Evolutionary conservation across 169 alveolate genomes (phyloP).

Genomic region (Cryptosporidium ubiquitum): DNA sequence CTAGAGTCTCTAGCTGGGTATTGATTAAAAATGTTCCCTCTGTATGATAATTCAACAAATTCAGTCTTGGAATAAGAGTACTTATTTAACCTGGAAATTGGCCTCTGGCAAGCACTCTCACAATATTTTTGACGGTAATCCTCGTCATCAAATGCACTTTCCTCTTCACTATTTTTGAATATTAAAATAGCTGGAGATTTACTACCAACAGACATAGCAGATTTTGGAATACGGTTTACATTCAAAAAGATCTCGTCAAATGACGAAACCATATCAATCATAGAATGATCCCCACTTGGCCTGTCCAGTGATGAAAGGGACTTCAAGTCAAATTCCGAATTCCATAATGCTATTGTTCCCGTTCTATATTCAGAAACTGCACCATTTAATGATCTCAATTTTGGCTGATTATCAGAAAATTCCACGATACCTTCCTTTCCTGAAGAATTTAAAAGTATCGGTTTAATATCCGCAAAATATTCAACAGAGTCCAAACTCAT

Average conservation of each 20-base stretch:
- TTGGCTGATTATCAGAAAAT: slow-evolving; percentile 32
- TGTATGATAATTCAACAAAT: slow-evolving; percentile 48
- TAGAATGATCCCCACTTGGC: slow-evolving; percentile 11
- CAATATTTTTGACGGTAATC: slow-evolving; percentile 38
- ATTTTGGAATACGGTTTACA: slow-evolving; percentile 28
- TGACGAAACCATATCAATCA: background rate
- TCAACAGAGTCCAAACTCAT: slow-evolving; percentile 38
- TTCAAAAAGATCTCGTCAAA: slow-evolving; percentile 45
- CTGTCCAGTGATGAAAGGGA: slow-evolving; percentile 5
- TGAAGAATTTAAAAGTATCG: background rate
- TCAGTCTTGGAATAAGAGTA: slow-evolving; percentile 53
- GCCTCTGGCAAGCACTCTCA: slow-evolving; percentile 46
- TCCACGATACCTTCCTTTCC: slow-evolving; percentile 37
- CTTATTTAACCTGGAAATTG: slow-evolving; percentile 15
- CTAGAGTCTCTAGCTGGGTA: slow-evolving; percentile 48
- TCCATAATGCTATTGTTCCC: slow-evolving; percentile 66
- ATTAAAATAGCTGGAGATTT: slow-evolving; percentile 26
- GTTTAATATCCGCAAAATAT: slow-evolving; percentile 28
- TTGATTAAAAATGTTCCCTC: slow-evolving; percentile 37
- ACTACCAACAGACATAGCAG: background rate
- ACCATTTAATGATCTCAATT: slow-evolving; percentile 1
- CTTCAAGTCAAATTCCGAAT: slow-evolving; percentile 13
- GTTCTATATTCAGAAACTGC: slow-evolving; percentile 28
- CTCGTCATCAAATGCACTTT: background rate
- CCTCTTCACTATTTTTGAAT: background rate